Evolutionary conservation across 306 rosid species (phyloP), one percentile per base, ranked within the genome.

Genomic region (Cicer pinnatifidum): DNA sequence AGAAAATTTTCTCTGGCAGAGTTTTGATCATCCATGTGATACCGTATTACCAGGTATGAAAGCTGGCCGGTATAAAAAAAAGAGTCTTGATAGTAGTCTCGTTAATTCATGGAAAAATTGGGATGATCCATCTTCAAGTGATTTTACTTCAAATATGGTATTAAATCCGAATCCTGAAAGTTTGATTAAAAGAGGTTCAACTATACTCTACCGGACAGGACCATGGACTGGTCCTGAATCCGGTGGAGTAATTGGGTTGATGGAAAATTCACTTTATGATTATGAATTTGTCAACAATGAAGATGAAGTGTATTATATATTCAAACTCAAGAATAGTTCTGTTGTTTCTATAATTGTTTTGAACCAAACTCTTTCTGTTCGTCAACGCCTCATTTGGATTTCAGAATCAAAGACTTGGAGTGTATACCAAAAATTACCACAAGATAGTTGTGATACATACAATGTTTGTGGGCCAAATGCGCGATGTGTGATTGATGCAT

Each of bases 21-120:
- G 92, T 64, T 85, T 83, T 9, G 88, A 88, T 9, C 45, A 85
- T 70, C 92, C 92, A 1, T 44, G 81, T 11, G 86, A 86, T 11
- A 82, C 88, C 6, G 9, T 81, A 6, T 78, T 86, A 11, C 78
- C 81, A 0, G 84, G 64, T 12, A 86, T 84, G 93, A 86, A 86
- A 35, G 1, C 81, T 5, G 86, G 90, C 1, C 56, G 79, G 82
- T 46, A 86, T 46, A 68, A 71, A 9, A 69, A 76, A 16, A 86
- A 72, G 1, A 67, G 83, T 13, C 54, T 69, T 1, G 63, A 82
- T 7, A 40, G 77, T 6, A 9, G 5, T 1, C 11, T 86, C 11
- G 40, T 82, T 1, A 69, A 28, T 28, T 28, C 90, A 1, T 84
- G 90, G 89, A 84, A 57, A 70, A 78, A 51, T 39, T 11, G 80